These are phyloP conservation scores for Mortierella sp. DNA, from an alignment of 371 early-diverging fungal genomes.

Conservation along the genomic window DNA sequence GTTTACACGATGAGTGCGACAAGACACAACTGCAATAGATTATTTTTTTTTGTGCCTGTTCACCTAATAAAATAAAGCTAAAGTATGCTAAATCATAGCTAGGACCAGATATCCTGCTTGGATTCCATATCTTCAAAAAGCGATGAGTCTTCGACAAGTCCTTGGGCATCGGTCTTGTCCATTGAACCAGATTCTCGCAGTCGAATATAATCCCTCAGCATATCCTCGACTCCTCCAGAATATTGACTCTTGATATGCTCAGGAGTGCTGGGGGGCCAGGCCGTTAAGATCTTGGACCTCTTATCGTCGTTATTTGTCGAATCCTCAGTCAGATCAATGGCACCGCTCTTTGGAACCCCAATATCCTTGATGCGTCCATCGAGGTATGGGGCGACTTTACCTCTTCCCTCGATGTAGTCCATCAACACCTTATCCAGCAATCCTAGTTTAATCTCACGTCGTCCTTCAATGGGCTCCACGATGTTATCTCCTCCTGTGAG, in stretches of 20 bases:
- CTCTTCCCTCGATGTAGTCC: slow-evolving; percentile 45
- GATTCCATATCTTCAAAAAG: slow-evolving; percentile 9
- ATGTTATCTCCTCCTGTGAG: slow-evolving; percentile 73
- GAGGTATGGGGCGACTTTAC: slow-evolving; percentile 38
- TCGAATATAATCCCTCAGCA: slow-evolving; percentile 31
- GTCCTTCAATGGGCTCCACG: slow-evolving; percentile 22
- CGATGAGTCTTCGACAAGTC: background rate
- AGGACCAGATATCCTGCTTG: slow-evolving; percentile 23
- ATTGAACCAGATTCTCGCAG: slow-evolving; percentile 9
- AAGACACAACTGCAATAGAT: too few relatives aligned
- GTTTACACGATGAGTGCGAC: background rate
- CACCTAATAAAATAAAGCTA: background rate
- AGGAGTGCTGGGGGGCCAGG: slow-evolving; percentile 41
- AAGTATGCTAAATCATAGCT: background rate
- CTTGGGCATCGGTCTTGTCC: background rate
- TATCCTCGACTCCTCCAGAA: slow-evolving; percentile 38
- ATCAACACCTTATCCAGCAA: slow-evolving; percentile 54
- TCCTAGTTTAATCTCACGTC: slow-evolving; percentile 21
- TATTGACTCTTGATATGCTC: slow-evolving; percentile 42
- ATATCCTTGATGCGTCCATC: slow-evolving; percentile 57
- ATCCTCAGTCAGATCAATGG: background rate
- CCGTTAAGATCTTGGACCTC: background rate
- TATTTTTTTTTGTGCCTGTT: too few relatives aligned
- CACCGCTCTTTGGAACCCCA: background rate
- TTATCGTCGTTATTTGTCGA: background rate